These are phyloP conservation scores for Oemleria cerasiformis DNA, from an alignment of 306 rosid genomes.

Conservation along the genomic window DNA sequence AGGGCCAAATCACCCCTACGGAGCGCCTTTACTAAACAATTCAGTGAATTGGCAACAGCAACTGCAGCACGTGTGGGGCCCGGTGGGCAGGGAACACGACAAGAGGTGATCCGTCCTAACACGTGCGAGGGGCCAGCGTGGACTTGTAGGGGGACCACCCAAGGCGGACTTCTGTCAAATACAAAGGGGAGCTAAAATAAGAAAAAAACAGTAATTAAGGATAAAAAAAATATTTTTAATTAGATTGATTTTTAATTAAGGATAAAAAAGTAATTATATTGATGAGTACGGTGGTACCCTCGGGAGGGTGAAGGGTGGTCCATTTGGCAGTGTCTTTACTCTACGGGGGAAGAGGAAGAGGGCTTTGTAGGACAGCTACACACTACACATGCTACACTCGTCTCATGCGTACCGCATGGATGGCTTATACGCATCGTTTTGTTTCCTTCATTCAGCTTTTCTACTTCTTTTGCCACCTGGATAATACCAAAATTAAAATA, in stretches of 20 bases:
- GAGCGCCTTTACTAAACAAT: neutral
- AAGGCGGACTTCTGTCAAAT: neutral
- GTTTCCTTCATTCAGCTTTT: neutral
- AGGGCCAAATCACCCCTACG: constrained; percentile 4
- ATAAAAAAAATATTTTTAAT: neutral
- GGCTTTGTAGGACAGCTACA: too few relatives aligned
- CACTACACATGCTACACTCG: too few relatives aligned
- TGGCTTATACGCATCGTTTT: constrained; percentile 4
- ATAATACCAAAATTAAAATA: too few relatives aligned
- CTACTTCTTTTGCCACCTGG: constrained; percentile 3
- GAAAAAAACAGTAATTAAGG: neutral
- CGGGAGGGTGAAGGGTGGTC: neutral
- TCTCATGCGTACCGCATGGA: constrained; percentile 25
- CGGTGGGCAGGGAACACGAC: constrained; percentile 32
- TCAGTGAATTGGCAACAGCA: neutral
- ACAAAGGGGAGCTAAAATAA: neutral
- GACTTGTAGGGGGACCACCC: constrained; percentile 15
- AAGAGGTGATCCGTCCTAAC: constrained; percentile 18
- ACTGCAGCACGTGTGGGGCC: constrained; percentile 46
- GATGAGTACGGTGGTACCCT: constrained; percentile 16
- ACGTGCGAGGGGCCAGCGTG: constrained; percentile 68
- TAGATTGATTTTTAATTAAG: neutral
- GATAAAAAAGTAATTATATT: too few relatives aligned
- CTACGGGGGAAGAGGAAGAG: neutral
- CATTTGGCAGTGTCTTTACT: constrained; percentile 6